A percentile compares a stretch with the other conserved stretches of the same genome.
Evolutionary conservation across 2,329 filamentous ascomycete species (phyloP).

Genomic region (Tolypocladium cylindrosporum): DNA sequence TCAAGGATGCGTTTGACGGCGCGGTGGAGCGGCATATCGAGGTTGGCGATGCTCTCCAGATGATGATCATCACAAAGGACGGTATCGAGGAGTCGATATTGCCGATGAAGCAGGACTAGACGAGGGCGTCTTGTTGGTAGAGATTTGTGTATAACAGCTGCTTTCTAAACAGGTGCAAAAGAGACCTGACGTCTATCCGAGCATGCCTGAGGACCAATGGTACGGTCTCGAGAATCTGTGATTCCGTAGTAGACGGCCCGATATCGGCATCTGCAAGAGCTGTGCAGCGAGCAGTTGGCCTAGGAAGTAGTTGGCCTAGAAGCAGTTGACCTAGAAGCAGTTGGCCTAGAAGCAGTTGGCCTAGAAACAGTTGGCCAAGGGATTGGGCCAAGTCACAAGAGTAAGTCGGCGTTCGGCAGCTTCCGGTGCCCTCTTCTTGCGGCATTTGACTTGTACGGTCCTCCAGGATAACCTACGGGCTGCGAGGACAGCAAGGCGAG

Average conservation of each 20-base stretch:
- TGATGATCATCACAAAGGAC: slow-evolving; percentile 81
- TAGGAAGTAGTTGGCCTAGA: no score
- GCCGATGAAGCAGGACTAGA: slow-evolving; percentile 82
- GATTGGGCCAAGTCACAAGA: no score
- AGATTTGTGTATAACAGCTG: slow-evolving; percentile 20
- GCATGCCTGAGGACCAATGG: not conserved
- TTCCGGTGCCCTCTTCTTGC: no score
- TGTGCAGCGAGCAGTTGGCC: not conserved
- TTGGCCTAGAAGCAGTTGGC: no score
- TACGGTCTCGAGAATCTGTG: not conserved
- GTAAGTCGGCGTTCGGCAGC: no score
- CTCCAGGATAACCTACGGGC: no score
- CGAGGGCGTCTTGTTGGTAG: slow-evolving; percentile 2
- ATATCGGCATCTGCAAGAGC: not conserved
- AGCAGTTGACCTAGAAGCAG: no score
- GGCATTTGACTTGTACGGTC: no score
- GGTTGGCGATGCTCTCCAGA: slow-evolving; percentile 92
- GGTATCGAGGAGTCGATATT: slow-evolving; percentile 81
- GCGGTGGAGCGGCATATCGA: slow-evolving; percentile 98
- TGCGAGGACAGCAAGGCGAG: no score
- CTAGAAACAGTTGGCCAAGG: no score
- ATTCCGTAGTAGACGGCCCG: no score
- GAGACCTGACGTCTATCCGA: not conserved
- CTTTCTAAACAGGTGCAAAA: not conserved
- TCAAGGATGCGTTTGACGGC: slow-evolving; percentile 96